phyloP scores from a whole-genome alignment of 2,329 filamentous ascomycete genomes.

The Epichloe typhina region DNA sequence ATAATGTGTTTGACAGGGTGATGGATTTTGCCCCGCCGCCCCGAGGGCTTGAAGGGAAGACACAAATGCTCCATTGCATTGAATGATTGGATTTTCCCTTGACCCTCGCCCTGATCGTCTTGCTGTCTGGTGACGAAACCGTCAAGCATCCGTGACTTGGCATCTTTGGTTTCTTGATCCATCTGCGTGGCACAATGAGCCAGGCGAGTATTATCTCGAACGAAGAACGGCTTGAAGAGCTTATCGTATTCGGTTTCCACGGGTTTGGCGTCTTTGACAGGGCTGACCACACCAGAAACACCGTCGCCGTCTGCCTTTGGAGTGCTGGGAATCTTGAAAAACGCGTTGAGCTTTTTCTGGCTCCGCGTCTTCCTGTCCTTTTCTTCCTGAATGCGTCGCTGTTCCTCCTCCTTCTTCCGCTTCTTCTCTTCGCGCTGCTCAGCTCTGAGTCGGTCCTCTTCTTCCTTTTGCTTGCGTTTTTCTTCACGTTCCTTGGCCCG shows the following conservation, averaged over 20 bases:
- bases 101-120: slow-evolving; percentile 19
- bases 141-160: slow-evolving; percentile 39
- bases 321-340: slow-evolving; percentile 27
- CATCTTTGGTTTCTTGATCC: slow-evolving; percentile 41
- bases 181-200: slow-evolving; percentile 46
- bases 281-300: slow-evolving; percentile 14
- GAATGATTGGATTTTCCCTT: slow-evolving; percentile 27
- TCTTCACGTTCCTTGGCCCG: slow-evolving; percentile 25
- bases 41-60: slow-evolving; percentile 23
- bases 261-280: slow-evolving; percentile 15
- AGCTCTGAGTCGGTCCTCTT: slow-evolving; percentile 25
- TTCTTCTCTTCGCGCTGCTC: slow-evolving; percentile 33
- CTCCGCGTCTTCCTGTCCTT: slow-evolving; percentile 37
- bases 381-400: slow-evolving; percentile 24
- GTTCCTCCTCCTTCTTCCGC: slow-evolving; percentile 37
- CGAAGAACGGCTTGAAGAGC: slow-evolving; percentile 68
- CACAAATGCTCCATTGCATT: slow-evolving; percentile 33
- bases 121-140: slow-evolving; percentile 35
- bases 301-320: slow-evolving; percentile 26
- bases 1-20: slow-evolving; percentile 50
- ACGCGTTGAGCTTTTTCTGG: slow-evolving; percentile 32
- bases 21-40: slow-evolving; percentile 33
- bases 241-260: slow-evolving; percentile 46
- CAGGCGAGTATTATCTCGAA: slow-evolving; percentile 60
- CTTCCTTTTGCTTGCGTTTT: slow-evolving; percentile 28